Evolutionary conservation across 2,329 filamentous ascomycete genomes (phyloP).

Genomic region (Didymosphaeria variabile): DNA sequence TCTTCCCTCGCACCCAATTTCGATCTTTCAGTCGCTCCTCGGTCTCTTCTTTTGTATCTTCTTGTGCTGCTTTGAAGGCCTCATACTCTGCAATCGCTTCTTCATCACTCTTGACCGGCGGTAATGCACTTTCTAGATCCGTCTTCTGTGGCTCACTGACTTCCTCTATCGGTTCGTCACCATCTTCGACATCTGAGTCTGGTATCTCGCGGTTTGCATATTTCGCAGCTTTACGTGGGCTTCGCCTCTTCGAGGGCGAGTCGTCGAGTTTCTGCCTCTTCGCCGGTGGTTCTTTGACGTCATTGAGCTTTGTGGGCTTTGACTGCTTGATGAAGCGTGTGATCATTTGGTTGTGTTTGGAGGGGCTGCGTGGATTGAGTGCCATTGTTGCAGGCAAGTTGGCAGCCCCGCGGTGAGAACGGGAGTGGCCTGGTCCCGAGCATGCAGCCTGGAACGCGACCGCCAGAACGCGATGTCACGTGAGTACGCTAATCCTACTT

Average conservation of each 20-base stretch:
- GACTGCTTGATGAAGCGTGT: constrained; percentile 55
- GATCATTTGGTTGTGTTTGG: constrained; percentile 60
- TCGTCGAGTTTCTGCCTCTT: constrained; percentile 54
- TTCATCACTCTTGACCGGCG: constrained; percentile 69
- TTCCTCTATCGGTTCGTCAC: constrained; percentile 42
- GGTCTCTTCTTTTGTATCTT: constrained; percentile 48
- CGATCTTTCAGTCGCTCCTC: constrained; percentile 64
- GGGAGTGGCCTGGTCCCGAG: constrained; percentile 12
- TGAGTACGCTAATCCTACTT: constrained; percentile 1
- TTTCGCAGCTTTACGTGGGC: constrained; percentile 30
- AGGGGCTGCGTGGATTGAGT: constrained; percentile 52
- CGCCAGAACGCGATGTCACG: constrained; percentile 24
- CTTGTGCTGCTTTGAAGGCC: constrained; percentile 67
- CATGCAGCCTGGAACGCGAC: constrained; percentile 20
- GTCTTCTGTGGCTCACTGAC: constrained; percentile 59
- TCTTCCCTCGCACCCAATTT: constrained; percentile 78
- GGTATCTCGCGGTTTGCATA: constrained; percentile 43
- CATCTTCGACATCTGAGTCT: constrained; percentile 52
- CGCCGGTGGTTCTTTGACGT: constrained; percentile 49
- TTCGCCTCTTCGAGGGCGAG: constrained; percentile 30
- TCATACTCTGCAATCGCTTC: constrained; percentile 85
- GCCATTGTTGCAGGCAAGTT: constrained; percentile 34
- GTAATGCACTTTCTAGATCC: constrained; percentile 76
- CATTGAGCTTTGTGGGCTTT: constrained; percentile 56
- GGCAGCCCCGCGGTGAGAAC: background rate